Base-by-base conservation (phyloP, 768 basidiomycete species). In the Termitomyces titanicus region DNA sequence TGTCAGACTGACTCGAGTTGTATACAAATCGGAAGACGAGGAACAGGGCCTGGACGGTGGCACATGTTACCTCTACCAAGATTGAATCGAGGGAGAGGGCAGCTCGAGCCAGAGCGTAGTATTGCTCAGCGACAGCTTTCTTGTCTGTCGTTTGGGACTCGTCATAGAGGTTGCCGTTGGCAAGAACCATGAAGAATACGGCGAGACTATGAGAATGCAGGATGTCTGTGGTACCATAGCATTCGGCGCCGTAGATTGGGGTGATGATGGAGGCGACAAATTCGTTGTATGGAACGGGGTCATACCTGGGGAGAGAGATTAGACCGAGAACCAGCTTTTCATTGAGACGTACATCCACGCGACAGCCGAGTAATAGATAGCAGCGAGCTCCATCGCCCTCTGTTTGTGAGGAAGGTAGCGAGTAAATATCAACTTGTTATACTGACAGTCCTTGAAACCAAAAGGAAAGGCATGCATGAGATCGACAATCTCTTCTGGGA, bases 161-260 rank as follows among this genome's bases (percentile, higher is more conserved):
- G 43, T 82, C 79, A 57, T 77, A 78, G 5, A 79, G 62, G 17
- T 70, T 62, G 7, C 82, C 83, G 34, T 74, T 72, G 5, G 79
- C 76, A 5, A 85, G 62, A 33, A 82, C 53, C 53, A 77, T 73
- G 63, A 82, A 83, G 65, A 84, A 78, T 18, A 81, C 72, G 17
- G 82, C 71, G 33, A 85, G 71, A 31, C 71, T 66, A 52, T 83
- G 79, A 0, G 79, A 70, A 49, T 80, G 76, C 20, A 79, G 51
- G 15, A 46, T 47, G 38, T 76, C 68, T 18, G 76, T 57, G 44
- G 62, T 68, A 9, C 67, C 62, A 38, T 63, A 64, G 15, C 66
- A 68, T 17, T 68, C 61, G 20, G 61, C 51, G 24, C 68, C 70
- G 56, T 81, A 82, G n/a, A 83, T 71, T 13, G 71, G 72, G 17